Evolutionary conservation across 83 land plant species (phyloP).

Genomic region (Picea engelmannii): DNA sequence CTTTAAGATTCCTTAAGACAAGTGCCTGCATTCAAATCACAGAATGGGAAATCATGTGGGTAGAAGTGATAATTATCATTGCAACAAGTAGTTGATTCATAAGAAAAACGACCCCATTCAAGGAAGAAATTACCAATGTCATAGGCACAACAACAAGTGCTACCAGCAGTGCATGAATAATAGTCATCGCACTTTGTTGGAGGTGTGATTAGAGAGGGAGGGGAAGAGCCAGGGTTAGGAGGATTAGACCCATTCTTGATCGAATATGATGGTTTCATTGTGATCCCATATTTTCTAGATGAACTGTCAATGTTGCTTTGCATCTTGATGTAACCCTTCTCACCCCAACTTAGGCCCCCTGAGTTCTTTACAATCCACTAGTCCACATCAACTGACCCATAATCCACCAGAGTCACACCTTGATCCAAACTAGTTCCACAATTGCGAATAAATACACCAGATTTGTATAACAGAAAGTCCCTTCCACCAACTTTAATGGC

Average conservation of each 20-base stretch:
- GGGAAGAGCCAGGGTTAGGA: slow-evolving; percentile 22
- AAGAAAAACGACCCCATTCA: slow-evolving; percentile 82
- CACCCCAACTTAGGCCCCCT: slow-evolving; percentile 56
- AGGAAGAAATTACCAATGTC: slow-evolving; percentile 45
- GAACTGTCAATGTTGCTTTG: slow-evolving; percentile 13
- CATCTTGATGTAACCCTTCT: slow-evolving; percentile 38
- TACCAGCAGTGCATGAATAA: slow-evolving; percentile 51
- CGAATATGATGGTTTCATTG: slow-evolving; percentile 40
- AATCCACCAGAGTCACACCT: slow-evolving; percentile 48
- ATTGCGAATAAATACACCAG: slow-evolving; percentile 40
- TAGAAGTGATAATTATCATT: slow-evolving; percentile 76
- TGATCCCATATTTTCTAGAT: slow-evolving; percentile 40
- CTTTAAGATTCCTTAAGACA: slow-evolving; percentile 27
- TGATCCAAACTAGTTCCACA: slow-evolving; percentile 54
- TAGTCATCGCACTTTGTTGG: slow-evolving; percentile 44
- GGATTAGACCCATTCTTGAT: slow-evolving; percentile 38
- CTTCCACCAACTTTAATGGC: slow-evolving; percentile 51
- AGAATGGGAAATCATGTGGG: slow-evolving; percentile 70
- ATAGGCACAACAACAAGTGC: slow-evolving; percentile 75
- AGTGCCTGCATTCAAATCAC: slow-evolving; percentile 37
- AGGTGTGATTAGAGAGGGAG: slow-evolving; percentile 23
- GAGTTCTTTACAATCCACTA: slow-evolving; percentile 64
- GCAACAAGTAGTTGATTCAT: slow-evolving; percentile 72
- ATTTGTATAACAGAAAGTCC: slow-evolving; percentile 34
- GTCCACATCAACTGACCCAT: slow-evolving; percentile 26